A percentile compares a stretch with the other conserved stretches of the same genome.
Evolutionary conservation across 2,329 filamentous ascomycete species (phyloP).

Genomic region (Trichoderma simmonsii): DNA sequence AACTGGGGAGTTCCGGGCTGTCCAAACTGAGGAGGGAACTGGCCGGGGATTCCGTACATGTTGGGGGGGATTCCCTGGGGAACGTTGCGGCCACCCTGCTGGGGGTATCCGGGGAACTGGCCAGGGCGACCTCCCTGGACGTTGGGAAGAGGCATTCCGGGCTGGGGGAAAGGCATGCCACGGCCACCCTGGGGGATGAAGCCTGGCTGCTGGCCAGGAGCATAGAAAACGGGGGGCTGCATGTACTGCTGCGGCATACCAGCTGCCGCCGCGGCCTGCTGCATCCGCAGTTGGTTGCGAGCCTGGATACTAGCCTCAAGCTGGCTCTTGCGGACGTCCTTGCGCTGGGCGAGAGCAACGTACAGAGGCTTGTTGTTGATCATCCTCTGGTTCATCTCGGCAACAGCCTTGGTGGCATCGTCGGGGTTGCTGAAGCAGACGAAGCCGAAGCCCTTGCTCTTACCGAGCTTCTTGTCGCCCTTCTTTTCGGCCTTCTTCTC

Average conservation of each 20-base stretch:
- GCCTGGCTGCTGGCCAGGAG: slow-evolving; percentile 72
- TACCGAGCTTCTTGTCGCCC: slow-evolving; percentile 70
- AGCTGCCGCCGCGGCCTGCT: slow-evolving; percentile 88
- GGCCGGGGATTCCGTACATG: slow-evolving; percentile 77
- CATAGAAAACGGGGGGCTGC: slow-evolving; percentile 89
- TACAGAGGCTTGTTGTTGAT: slow-evolving; percentile 94
- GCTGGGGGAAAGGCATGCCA: slow-evolving; percentile 65
- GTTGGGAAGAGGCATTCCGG: slow-evolving; percentile 63
- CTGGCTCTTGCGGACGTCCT: slow-evolving; percentile 99
- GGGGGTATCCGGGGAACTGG: slow-evolving; percentile 81
- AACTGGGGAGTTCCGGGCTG: slow-evolving; percentile 77
- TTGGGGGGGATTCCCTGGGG: slow-evolving; percentile 84
- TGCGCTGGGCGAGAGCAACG: slow-evolving; percentile 96
- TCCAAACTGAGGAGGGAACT: slow-evolving; percentile 77
- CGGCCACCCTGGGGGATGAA: slow-evolving; percentile 64
- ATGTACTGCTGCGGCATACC: slow-evolving; percentile 87
- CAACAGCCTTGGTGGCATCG: slow-evolving; percentile 97
- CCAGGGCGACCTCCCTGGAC: slow-evolving; percentile 79
- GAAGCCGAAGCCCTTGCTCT: slow-evolving; percentile 99
- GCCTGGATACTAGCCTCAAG: slow-evolving; percentile 99
- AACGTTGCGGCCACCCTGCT: slow-evolving; percentile 82
- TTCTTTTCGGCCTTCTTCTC: slow-evolving; percentile 61
- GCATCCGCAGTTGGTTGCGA: slow-evolving; percentile 96
- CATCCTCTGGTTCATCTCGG: slow-evolving; percentile 99
- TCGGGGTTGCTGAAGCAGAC: slow-evolving; percentile 99